A percentile compares a stretch with the other conserved stretches of the same genome.
phyloP scores from a whole-genome alignment of 805 yeast genomes.

The Wickerhamiella cacticola region DNA sequence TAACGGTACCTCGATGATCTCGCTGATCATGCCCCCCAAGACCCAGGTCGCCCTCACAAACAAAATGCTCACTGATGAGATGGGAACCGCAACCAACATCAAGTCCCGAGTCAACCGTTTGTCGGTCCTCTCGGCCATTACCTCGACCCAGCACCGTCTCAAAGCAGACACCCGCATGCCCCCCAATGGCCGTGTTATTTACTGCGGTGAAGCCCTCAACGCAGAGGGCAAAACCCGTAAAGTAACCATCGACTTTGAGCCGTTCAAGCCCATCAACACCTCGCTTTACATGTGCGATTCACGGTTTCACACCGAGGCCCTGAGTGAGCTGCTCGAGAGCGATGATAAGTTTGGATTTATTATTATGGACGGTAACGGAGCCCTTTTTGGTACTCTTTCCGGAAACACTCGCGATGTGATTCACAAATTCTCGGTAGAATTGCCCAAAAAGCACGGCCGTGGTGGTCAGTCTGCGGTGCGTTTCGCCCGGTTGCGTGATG shows the following conservation, averaged over 20 bases:
- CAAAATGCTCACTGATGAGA: slow-evolving; percentile 93
- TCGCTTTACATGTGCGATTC: slow-evolving; percentile 91
- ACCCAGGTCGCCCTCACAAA: slow-evolving; percentile 81
- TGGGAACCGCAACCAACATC: slow-evolving; percentile 97
- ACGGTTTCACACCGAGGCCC: slow-evolving; percentile 95
- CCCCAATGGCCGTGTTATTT: slow-evolving; percentile 84
- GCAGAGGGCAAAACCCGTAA: slow-evolving; percentile 97
- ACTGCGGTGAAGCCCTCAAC: slow-evolving; percentile 97
- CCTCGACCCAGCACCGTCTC: slow-evolving; percentile 94
- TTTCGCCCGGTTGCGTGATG: slow-evolving; percentile 97
- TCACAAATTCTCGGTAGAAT: slow-evolving; percentile 92
- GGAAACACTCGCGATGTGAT: slow-evolving; percentile 96
- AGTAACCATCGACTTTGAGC: slow-evolving; percentile 94
- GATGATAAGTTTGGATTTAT: slow-evolving; percentile 97
- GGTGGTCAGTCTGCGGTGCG: slow-evolving; percentile 99
- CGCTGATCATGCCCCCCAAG: slow-evolving; percentile 88
- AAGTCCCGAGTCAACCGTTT: slow-evolving; percentile 95
- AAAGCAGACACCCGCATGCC: slow-evolving; percentile 85
- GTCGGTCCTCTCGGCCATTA: slow-evolving; percentile 91
- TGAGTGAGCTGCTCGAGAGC: slow-evolving; percentile 82
- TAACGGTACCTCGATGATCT: slow-evolving; percentile 98
- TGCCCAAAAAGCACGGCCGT: slow-evolving; percentile 99
- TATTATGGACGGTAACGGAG: slow-evolving; percentile 99
- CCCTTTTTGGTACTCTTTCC: slow-evolving; percentile 84
- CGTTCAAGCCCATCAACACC: slow-evolving; percentile 98